Evolutionary conservation across 352 stramenopile genomes (phyloP).

Genomic region (Globisporangium sylvaticum): DNA sequence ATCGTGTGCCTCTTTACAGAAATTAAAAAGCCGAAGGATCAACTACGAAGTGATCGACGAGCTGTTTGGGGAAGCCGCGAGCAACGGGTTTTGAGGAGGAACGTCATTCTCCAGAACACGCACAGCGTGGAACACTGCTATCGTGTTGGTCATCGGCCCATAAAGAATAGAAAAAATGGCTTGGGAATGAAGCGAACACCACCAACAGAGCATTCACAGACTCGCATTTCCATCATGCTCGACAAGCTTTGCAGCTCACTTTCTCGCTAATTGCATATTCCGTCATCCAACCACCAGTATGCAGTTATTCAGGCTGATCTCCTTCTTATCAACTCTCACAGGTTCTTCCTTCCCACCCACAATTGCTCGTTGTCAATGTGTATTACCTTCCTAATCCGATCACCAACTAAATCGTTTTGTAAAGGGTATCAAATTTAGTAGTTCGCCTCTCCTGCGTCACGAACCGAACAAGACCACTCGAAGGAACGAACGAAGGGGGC

Average conservation of each 20-base stretch:
- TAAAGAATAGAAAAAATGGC: background rate
- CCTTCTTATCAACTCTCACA: background rate
- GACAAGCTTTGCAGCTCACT: background rate
- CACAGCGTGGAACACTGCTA: background rate
- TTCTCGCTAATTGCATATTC: background rate
- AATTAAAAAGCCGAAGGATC: conserved; percentile 87
- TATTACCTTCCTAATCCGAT: too few species aligned
- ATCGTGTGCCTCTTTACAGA: conserved; percentile 37
- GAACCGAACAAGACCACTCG: conserved; percentile 6
- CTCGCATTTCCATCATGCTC: background rate
- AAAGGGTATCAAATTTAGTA: background rate
- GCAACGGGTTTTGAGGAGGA: conserved; percentile 53
- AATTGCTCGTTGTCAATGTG: too few species aligned
- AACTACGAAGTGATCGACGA: conserved; percentile 90
- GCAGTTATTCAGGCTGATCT: background rate
- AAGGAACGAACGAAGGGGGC: conserved; percentile 1
- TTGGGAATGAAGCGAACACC: background rate
- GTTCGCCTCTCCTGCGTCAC: background rate
- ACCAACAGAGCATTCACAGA: background rate
- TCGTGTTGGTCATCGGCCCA: background rate
- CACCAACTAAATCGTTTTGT: background rate
- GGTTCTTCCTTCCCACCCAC: too few species aligned
- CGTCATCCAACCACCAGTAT: conserved; percentile 11
- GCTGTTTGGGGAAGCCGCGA: conserved; percentile 82
- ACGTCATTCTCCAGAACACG: background rate